Evolutionary conservation across 345 rosid species (phyloP).

Genomic region (Cardiospermum halicacabum): DNA sequence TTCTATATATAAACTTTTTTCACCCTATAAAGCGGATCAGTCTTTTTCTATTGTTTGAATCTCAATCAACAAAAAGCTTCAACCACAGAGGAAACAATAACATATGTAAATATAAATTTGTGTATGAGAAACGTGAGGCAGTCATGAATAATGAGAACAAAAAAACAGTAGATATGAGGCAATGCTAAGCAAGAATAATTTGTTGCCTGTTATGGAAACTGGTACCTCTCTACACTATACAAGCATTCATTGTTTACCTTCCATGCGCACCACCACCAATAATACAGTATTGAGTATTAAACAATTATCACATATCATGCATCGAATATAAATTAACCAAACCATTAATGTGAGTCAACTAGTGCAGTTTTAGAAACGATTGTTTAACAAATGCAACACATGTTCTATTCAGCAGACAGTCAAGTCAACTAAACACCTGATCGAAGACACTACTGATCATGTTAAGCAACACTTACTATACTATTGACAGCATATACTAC

Average conservation of each 20-base stretch:
- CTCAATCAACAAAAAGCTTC: neutral
- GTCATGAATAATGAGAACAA: neutral
- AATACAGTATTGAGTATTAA: too few species aligned
- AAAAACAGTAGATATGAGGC: too few species aligned
- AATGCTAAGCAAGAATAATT: slow-evolving; percentile 4
- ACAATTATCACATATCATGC: too few species aligned
- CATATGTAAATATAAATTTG: too few species aligned
- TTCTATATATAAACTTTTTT: neutral
- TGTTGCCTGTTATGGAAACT: slow-evolving; percentile 5
- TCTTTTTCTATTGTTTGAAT: neutral
- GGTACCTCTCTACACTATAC: neutral
- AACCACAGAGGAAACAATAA: neutral
- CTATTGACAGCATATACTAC: too few species aligned
- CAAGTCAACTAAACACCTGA: neutral
- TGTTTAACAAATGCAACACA: neutral
- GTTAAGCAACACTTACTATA: too few species aligned
- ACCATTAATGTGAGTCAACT: neutral
- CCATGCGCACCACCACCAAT: too few species aligned
- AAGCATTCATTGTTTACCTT: slow-evolving; percentile 10
- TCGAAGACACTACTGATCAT: neutral
- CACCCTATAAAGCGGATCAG: neutral
- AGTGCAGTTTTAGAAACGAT: too few species aligned
- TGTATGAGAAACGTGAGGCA: too few species aligned
- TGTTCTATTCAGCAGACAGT: neutral
- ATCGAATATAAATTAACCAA: too few species aligned